Evolutionary conservation across 179 eudicot genomes (phyloP), one percentile per base, ranked within the genome.

Genomic region (Drosera spatulata): DNA sequence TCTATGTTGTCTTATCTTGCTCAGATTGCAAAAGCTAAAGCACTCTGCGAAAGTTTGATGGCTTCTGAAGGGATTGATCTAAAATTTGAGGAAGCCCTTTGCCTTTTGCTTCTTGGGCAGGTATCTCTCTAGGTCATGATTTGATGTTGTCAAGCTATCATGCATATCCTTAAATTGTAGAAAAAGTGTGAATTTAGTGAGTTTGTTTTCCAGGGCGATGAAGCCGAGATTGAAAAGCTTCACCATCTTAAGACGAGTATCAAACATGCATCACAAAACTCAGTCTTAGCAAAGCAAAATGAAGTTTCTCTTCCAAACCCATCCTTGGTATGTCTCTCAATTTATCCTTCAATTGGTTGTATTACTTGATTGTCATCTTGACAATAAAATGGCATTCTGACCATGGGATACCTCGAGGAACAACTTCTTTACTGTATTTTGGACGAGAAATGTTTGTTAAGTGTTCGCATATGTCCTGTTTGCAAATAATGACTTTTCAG

Each of bases 1-100:
- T 60, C 33, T 22, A 22, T 69, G 57, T 51, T 50, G 39, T 42
- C 67, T 57, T 44, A 71, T 56, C 68, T 50, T 61, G 45, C 77
- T 65, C 75, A 93, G 99, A 93, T 93, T 69, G 74, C 73, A 82
- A 93, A 85, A 69, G 97, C 94, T 50, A 85, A 76, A 78, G 70
- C 78, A 43, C 85, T 94, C 49, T 85, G 91, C 53, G 99, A 90
- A 76, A 85, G 96, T 68, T 75, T 94, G 61, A 77, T 74, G 66
- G 82, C 85, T 44, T 90, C 96, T 46, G 97, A 94, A 66, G 99
- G 96, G 63, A 69, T 76, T 58, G 97, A 94, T 73, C 66, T 94
- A 69, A 90, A 94, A 77, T 83, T 85, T 70, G 99, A 90, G 81
- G 99, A 83, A 68, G 79, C 83, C n/a, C 77, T 93, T 62, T 94